These are phyloP conservation scores for Daldinia sp. DNA, from an alignment of 2,329 filamentous ascomycete genomes.

Conservation along the genomic window DNA sequence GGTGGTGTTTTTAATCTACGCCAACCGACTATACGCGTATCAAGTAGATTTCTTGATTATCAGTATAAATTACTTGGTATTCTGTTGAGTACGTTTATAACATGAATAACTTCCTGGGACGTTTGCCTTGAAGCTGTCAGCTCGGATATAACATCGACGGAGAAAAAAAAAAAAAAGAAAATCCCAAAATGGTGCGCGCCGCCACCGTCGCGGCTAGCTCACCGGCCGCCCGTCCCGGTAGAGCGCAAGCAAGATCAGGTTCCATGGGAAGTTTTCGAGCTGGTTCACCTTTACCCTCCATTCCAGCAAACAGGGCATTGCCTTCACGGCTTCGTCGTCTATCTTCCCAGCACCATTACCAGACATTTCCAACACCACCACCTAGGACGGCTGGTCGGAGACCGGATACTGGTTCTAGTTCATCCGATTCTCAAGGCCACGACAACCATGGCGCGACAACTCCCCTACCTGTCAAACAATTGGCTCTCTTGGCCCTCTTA, in stretches of 20 bases:
- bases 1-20: not conserved
- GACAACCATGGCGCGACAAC: constrained; percentile 63
- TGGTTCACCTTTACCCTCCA: constrained; percentile 44
- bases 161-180: not conserved
- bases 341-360: constrained; percentile 69
- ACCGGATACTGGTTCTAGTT: constrained; percentile 45
- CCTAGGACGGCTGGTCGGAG: constrained; percentile 68
- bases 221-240: constrained; percentile 34
- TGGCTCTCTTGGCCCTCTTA: constrained; percentile 85
- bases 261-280: constrained; percentile 46
- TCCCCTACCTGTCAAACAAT: constrained; percentile 82
- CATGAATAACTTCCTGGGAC: constrained; percentile 15
- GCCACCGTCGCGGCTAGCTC: constrained; percentile 34
- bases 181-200: constrained; percentile 42
- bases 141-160: constrained; percentile 21
- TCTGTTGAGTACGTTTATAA: not conserved
- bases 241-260: constrained; percentile 33
- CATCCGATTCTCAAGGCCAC: constrained; percentile 42
- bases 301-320: constrained; percentile 28
- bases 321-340: constrained; percentile 41
- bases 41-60: not conserved
- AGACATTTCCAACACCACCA: constrained; percentile 81
- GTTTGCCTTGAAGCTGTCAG: constrained; percentile 5
- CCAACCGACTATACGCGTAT: not conserved
- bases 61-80: not conserved